Evolutionary conservation across 495 filamentous ascomycete genomes (phyloP).

Genomic region (Trichocladium uniseriatum): DNA sequence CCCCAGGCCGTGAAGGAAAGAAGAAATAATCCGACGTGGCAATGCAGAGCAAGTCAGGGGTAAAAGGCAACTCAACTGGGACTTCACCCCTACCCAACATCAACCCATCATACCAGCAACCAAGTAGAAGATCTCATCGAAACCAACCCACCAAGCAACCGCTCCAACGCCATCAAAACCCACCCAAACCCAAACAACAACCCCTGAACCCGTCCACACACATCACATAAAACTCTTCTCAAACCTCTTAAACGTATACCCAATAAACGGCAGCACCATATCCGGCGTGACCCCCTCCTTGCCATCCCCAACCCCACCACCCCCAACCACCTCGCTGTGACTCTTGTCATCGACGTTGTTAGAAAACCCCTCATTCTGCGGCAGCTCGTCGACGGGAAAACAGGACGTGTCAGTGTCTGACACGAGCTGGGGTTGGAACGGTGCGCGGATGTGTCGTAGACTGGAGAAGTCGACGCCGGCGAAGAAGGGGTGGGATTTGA

Average conservation of each 20-base stretch:
- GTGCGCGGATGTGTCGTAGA: constrained; percentile 74
- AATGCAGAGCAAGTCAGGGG: too few relatives aligned
- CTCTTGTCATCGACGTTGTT: constrained; percentile 48
- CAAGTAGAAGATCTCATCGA: too few relatives aligned
- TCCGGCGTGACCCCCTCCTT: constrained; percentile 43
- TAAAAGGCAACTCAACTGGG: too few relatives aligned
- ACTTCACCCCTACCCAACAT: too few relatives aligned
- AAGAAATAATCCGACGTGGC: too few relatives aligned
- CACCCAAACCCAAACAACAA: background rate
- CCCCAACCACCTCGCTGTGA: constrained; percentile 28
- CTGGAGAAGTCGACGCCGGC: constrained; percentile 78
- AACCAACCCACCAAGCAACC: too few relatives aligned
- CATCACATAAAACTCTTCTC: constrained; percentile 49
- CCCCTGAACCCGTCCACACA: background rate
- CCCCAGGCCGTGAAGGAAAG: too few relatives aligned
- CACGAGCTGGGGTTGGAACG: constrained; percentile 77
- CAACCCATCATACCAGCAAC: too few relatives aligned
- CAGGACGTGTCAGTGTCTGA: constrained; percentile 91
- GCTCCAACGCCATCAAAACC: too few relatives aligned
- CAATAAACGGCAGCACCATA: constrained; percentile 87
- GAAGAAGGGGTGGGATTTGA: constrained; percentile 88
- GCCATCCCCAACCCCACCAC: background rate
- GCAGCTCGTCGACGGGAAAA: constrained; percentile 90
- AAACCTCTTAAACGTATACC: constrained; percentile 96
- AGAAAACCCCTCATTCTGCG: constrained; percentile 54